Percentiles rank a stretch among this genome's conserved stretches.
Conservation (phyloP, 192 early-diverging fungal species). For the Coemansia sp. region DNA sequence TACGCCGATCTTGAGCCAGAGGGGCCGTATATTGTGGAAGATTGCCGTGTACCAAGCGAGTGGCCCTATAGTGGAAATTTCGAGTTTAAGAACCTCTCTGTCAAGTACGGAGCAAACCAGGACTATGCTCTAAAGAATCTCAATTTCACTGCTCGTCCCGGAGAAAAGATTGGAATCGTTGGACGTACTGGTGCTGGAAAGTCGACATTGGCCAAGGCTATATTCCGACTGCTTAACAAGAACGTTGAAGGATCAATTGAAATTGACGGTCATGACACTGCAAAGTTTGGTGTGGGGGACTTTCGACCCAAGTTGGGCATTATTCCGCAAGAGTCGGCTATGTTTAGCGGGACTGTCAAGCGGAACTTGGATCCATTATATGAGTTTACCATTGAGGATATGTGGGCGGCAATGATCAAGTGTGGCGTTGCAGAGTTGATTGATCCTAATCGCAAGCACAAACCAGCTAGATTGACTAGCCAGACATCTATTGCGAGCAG, state of each 20-base stretch:
- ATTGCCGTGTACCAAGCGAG: constrained; percentile 31
- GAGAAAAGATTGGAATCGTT: constrained; percentile 67
- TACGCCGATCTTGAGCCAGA: constrained; percentile 48
- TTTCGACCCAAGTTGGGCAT: constrained; percentile 57
- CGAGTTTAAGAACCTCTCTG: constrained; percentile 57
- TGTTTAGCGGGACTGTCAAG: constrained; percentile 63
- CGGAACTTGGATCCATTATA: constrained; percentile 70
- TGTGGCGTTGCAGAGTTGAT: constrained; percentile 6
- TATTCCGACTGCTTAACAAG: constrained; percentile 72
- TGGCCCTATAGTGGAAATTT: constrained; percentile 70
- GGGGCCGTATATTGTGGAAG: constrained; percentile 34
- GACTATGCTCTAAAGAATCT: constrained; percentile 63
- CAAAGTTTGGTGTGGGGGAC: constrained; percentile 58
- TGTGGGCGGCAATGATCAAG: constrained; percentile 64
- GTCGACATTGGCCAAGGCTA: constrained; percentile 59
- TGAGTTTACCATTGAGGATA: constrained; percentile 54
- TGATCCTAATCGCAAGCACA: background rate
- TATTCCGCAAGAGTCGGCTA: constrained; percentile 67
- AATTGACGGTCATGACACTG: constrained; percentile 74
- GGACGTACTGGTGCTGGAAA: constrained; percentile 81
- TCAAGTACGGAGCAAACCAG: constrained; percentile 62
- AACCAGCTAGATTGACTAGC: background rate
- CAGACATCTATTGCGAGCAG: background rate
- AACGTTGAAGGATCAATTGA: constrained; percentile 56
- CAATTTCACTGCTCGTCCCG: constrained; percentile 59